Base-by-base conservation (phyloP, 176 grass and related monocot genomes). In the Carex scoparia region DNA sequence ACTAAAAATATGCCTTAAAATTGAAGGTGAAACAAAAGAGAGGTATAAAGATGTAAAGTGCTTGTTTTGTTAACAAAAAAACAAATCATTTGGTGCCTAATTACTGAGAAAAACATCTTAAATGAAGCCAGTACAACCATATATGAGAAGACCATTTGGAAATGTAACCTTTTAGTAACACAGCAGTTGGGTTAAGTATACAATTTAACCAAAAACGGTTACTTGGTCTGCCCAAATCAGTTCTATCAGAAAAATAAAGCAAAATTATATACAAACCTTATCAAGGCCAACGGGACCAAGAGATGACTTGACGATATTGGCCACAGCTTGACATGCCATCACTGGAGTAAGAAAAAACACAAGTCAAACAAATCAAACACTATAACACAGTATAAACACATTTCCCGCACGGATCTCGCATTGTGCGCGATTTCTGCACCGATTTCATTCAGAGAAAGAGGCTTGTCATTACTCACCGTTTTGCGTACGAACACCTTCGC, bases 281-380 rank as follows among this genome's bases (percentile, higher is more conserved):
- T 99, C 97, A 4, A 96, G 97, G 42, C 93, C 97, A 3, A 96
- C 93, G 5, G 97, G 93, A 2, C 97, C 97, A 10, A 99, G 88
- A 3, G 91, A 99, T 5, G 97, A 88, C 86, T 96, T 96, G 14
- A 99, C 93, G 79, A 96, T 96, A 83, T 99, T 99, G 37, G 93
- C 85, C 14, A 99, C 91, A 13, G 93, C 96, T 81, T 93, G 91
- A 86, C 96, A 99, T 65, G 90, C 89, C 70, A 94, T 76, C 80
- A 95, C 96, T 99, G 90, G 18, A 82, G 81, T 14, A 69, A 13
- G 63, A 75, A n/a, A 13, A 79, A 60, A 23, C 18, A 11, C 48
- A 49, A 51, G 48, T 51, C 48, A 51, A 51, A 87, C 79, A 53
- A 76, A 27, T 32, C 12, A 30, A 12, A 0, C 10, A n/a, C 7